Evolutionary conservation across 2,329 filamentous ascomycete genomes (phyloP).

Genomic region (Stachybotrys elegans): DNA sequence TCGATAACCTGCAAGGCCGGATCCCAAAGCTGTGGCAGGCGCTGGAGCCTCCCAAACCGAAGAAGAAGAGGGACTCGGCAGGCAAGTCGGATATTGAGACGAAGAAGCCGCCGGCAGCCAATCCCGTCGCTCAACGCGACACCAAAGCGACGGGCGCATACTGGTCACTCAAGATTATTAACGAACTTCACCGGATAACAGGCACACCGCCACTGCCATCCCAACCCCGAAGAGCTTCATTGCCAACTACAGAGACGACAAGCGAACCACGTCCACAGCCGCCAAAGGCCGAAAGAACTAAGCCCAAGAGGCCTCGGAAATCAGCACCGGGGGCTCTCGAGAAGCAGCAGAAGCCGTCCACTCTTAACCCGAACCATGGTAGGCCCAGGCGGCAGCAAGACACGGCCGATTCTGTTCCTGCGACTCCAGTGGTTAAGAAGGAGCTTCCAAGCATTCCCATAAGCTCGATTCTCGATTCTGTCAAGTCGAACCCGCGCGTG

Average conservation of each 20-base stretch:
- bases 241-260: constrained; percentile 8
- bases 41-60: constrained; percentile 37
- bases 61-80: constrained; percentile 28
- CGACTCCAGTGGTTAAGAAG: not conserved
- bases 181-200: constrained; percentile 31
- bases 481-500: constrained; percentile 42
- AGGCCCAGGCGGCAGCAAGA: constrained; percentile 20
- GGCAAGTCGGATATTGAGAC: constrained; percentile 16
- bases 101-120: constrained; percentile 27
- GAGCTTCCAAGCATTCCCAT: not conserved
- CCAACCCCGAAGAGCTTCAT: constrained; percentile 8
- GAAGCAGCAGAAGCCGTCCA: constrained; percentile 22
- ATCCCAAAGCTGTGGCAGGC: constrained; percentile 57
- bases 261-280: not conserved
- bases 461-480: constrained; percentile 45
- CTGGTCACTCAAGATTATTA: constrained; percentile 36
- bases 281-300: constrained; percentile 14
- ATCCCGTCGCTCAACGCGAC: constrained; percentile 39
- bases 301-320: constrained; percentile 30
- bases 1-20: constrained; percentile 54
- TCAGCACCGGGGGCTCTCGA: constrained; percentile 33
- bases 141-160: constrained; percentile 41
- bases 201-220: constrained; percentile 14
- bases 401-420: no score
- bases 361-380: constrained; percentile 31